These are phyloP conservation scores for Saprolegnia parasitica DNA, from an alignment of 352 stramenopile species.

Conservation along the genomic window DNA sequence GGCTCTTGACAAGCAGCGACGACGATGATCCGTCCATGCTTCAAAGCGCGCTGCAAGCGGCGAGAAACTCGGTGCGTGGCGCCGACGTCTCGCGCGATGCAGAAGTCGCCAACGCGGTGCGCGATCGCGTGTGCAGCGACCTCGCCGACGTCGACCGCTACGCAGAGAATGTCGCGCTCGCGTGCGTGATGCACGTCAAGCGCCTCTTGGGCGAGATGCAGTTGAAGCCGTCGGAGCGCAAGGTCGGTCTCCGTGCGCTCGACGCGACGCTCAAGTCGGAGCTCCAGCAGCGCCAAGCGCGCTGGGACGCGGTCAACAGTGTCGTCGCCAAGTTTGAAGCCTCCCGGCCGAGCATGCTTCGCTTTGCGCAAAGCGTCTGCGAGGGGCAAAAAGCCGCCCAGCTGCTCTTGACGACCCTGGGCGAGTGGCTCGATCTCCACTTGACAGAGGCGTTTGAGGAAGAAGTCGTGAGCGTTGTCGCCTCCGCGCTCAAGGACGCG, in stretches of 20 bases:
- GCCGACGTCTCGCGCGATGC: background rate
- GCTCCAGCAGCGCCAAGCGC: background rate
- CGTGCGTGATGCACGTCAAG: background rate
- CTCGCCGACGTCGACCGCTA: conserved; percentile 2
- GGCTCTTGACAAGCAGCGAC: background rate
- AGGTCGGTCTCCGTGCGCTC: background rate
- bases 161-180: background rate
- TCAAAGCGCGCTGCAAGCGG: too few relatives aligned
- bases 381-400: background rate
- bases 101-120: background rate
- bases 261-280: background rate
- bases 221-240: background rate
- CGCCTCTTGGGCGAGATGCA: background rate
- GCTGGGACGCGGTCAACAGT: conserved; percentile 1
- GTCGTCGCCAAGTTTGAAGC: background rate
- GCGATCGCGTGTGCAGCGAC: background rate
- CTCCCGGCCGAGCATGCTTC: background rate
- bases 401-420: background rate
- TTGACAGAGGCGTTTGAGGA: background rate
- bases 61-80: background rate
- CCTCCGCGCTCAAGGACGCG: background rate
- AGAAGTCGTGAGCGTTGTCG: background rate
- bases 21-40: background rate
- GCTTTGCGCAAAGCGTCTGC: background rate
- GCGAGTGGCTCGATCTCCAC: background rate